Evolutionary conservation across 2,329 filamentous ascomycete species (phyloP).

Genomic region (Stagonosporopsis chrysanthemi): DNA sequence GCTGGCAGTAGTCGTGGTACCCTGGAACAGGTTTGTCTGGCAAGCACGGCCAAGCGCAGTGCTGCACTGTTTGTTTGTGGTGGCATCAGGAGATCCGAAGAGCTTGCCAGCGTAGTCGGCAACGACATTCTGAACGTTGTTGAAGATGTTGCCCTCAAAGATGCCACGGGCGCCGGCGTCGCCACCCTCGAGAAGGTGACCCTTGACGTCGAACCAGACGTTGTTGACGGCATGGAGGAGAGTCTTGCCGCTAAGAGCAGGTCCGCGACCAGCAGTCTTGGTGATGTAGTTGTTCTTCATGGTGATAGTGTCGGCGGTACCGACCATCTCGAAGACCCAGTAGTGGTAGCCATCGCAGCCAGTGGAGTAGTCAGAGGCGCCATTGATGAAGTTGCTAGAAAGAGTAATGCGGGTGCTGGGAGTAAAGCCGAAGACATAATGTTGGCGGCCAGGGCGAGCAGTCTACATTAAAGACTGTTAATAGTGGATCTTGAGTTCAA

Average conservation of each 20-base stretch:
- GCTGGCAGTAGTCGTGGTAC: constrained; percentile 13
- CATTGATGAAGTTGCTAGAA: constrained; percentile 29
- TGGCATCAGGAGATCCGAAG: constrained; percentile 19
- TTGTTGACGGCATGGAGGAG: constrained; percentile 31
- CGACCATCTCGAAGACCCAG: constrained; percentile 30
- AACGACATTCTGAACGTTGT: constrained; percentile 17
- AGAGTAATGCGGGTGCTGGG: constrained; percentile 24
- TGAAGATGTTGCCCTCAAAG: constrained; percentile 30
- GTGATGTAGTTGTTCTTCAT: constrained; percentile 29
- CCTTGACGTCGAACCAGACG: constrained; percentile 23
- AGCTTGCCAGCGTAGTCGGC: constrained; percentile 17
- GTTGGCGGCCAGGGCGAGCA: constrained; percentile 21
- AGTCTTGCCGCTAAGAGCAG: constrained; percentile 23
- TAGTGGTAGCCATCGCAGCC: constrained; percentile 30
- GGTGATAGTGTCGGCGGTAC: constrained; percentile 26
- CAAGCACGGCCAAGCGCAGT: constrained; percentile 17
- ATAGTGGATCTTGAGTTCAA: not conserved
- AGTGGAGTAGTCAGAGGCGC: constrained; percentile 22
- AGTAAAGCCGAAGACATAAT: constrained; percentile 21
- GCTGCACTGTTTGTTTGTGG: constrained; percentile 21
- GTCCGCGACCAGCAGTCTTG: constrained; percentile 24
- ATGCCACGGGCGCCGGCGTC: constrained; percentile 15
- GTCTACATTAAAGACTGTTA: constrained; percentile 5
- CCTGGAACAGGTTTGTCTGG: constrained; percentile 19
- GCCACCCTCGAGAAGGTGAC: constrained; percentile 25